phyloP scores from a whole-genome alignment of 2,329 filamentous ascomycete genomes.

The Cercospora nicotianae region DNA sequence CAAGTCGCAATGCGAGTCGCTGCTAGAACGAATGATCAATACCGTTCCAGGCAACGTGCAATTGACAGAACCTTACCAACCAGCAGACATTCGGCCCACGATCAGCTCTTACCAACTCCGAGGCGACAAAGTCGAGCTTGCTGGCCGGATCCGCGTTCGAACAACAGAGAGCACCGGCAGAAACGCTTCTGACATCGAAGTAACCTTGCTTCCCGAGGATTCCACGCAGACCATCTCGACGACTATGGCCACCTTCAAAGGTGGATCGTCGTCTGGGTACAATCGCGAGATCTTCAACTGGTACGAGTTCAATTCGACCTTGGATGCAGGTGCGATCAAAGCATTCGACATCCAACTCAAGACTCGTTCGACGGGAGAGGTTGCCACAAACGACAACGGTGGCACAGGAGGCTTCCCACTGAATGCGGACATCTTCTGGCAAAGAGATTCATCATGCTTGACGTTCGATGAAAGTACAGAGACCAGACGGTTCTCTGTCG shows the following conservation, averaged over 20 bases:
- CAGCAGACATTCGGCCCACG: not conserved
- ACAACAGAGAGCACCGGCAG: not conserved
- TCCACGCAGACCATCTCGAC: not conserved
- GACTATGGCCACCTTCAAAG: not conserved
- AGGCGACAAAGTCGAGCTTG: not conserved
- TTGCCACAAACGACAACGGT: not conserved
- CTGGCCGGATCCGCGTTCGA: not conserved
- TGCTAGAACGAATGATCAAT: not conserved
- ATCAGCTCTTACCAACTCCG: not conserved
- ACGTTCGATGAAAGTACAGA: not conserved
- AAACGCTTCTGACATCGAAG: not conserved
- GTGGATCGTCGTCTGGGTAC: not conserved
- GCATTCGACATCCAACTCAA: not conserved
- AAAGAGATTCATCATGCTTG: not conserved
- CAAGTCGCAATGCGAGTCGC: conserved; percentile 1
- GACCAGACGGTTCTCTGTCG: not conserved
- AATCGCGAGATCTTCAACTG: not conserved
- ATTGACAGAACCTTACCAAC: not conserved
- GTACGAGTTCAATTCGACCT: not conserved
- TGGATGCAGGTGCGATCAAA: not conserved
- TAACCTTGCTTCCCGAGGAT: not conserved
- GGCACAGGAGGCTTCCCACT: not conserved
- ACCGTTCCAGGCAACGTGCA: not conserved
- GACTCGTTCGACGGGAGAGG: not conserved
- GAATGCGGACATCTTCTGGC: not conserved